phyloP scores from a whole-genome alignment of 352 stramenopile genomes.

The Aphanomyces invadans region DNA sequence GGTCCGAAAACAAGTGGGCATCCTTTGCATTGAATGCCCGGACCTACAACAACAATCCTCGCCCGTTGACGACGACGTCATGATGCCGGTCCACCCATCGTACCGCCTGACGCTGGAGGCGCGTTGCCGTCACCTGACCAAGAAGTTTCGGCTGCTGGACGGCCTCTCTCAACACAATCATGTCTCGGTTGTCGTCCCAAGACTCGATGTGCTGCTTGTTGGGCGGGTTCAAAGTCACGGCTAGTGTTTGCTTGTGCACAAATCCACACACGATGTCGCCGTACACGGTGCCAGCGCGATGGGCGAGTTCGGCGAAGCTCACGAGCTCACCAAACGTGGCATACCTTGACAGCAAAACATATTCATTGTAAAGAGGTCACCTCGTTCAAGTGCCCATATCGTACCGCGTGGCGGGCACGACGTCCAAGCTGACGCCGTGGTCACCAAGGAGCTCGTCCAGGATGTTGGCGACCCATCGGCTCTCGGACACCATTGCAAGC shows the following conservation, averaged over 20 bases:
- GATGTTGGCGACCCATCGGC: neutral
- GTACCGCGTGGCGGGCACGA: constrained; percentile 14
- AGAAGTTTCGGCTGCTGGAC: neutral
- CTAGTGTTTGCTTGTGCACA: neutral
- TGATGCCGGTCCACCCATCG: too few species aligned
- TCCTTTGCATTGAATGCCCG: neutral
- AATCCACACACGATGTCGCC: constrained; percentile 5
- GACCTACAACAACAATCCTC: neutral
- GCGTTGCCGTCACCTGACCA: neutral
- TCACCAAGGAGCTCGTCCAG: neutral
- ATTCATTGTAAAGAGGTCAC: neutral
- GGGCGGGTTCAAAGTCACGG: neutral
- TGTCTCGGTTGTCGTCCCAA: neutral
- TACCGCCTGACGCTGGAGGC: neutral
- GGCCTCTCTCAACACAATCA: constrained; percentile 1
- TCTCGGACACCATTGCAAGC: constrained; percentile 13
- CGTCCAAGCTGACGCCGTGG: constrained; percentile 4
- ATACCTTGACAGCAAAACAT: neutral
- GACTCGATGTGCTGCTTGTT: neutral
- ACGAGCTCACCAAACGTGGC: neutral
- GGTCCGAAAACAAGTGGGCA: neutral
- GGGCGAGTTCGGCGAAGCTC: neutral
- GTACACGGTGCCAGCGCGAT: constrained; percentile 2
- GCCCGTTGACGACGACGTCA: too few species aligned
- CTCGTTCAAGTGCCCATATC: neutral